Evolutionary conservation across 768 basidiomycete species (phyloP), one percentile per base, ranked within the genome.

Genomic region (Lyophyllum decastes): DNA sequence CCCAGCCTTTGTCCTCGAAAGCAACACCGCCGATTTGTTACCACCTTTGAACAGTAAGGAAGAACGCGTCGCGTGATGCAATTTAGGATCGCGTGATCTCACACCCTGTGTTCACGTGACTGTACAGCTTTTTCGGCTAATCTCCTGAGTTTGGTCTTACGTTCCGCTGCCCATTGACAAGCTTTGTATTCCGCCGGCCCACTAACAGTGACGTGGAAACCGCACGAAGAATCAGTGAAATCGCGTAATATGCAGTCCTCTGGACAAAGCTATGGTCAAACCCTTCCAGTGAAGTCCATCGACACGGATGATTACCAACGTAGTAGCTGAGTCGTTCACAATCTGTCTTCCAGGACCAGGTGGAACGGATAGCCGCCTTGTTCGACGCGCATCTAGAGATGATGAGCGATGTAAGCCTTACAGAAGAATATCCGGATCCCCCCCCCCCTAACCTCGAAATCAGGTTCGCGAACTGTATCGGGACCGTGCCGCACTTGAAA

Each of bases 391-490:
- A 90, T 66, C 75, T 91, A n/a, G 83, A 81, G 60, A 68, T 88
- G 21, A 73, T 90, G 52, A 70, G 69, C 57, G 89, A 91, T 76
- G 89, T 90, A 69, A 67, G 85, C 54, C 19, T 43, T 17, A 34
- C 19, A 21, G 47, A 60, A 50, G 27, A 33, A 49, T 38, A 33
- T 40, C 26, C 14, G 38, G 25, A 54, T 54, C 9, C 3, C 30
- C 40, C 14, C 9, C 3, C 30, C 40, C 14, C 44, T 24, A 12
- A 33, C 34, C 25, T n/a, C 9, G 41, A 26, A 24, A 41, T 43
- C 59, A 93, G 92, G 82, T 90, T 52, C 84, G 88, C 56, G 90
- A 93, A 45, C 63, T 94, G 49, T 88, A 90, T 66, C 76, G 77
- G 43, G 88, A 87, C 50, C 82, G 87, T 45, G 84, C 76, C 10